phyloP scores from a whole-genome alignment of 2,329 filamentous ascomycete species.

The Trichoderma gracile region DNA sequence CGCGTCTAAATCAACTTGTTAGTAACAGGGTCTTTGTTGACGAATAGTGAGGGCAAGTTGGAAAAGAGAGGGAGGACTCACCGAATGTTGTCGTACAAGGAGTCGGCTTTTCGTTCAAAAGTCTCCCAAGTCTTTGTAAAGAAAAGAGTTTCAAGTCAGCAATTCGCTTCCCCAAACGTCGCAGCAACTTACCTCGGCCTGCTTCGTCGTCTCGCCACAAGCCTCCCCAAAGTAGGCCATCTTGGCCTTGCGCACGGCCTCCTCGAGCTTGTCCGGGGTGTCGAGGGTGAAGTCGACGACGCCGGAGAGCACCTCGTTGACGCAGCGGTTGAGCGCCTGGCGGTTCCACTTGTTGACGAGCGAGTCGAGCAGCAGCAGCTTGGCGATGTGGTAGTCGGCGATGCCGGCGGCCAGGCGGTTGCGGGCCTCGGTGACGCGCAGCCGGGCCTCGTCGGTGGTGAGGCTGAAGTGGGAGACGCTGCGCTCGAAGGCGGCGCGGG shows the following conservation, averaged over 20 bases:
- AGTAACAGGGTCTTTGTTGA: too few species aligned
- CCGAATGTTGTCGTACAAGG: constrained; percentile 20
- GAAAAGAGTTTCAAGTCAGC: neutral
- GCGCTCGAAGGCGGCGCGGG: constrained; percentile 11
- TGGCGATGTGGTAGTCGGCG: constrained; percentile 21
- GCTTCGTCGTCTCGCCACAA: constrained; percentile 16
- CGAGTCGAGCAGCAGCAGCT: constrained; percentile 16
- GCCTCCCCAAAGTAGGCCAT: constrained; percentile 22
- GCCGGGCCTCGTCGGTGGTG: constrained; percentile 9
- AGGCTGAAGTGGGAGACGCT: constrained; percentile 14
- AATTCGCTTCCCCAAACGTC: neutral
- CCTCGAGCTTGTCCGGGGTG: constrained; percentile 16
- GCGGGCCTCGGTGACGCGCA: constrained; percentile 7
- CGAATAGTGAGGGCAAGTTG: too few species aligned
- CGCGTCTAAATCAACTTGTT: constrained; percentile 3
- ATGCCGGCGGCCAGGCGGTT: constrained; percentile 15
- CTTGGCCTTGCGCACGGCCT: constrained; percentile 16
- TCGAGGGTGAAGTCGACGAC: constrained; percentile 20
- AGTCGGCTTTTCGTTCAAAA: constrained; percentile 13
- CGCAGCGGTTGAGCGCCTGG: constrained; percentile 7
- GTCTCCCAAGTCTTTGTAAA: constrained; percentile 13
- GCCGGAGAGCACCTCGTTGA: constrained; percentile 17
- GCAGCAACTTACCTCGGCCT: constrained; percentile 10
- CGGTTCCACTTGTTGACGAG: constrained; percentile 24
- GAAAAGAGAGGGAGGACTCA: too few species aligned